Percentiles rank a stretch among this genome's conserved stretches.
Evolutionary conservation across 805 yeast genomes (phyloP).

Genomic region (Phaffomyces antillensis): DNA sequence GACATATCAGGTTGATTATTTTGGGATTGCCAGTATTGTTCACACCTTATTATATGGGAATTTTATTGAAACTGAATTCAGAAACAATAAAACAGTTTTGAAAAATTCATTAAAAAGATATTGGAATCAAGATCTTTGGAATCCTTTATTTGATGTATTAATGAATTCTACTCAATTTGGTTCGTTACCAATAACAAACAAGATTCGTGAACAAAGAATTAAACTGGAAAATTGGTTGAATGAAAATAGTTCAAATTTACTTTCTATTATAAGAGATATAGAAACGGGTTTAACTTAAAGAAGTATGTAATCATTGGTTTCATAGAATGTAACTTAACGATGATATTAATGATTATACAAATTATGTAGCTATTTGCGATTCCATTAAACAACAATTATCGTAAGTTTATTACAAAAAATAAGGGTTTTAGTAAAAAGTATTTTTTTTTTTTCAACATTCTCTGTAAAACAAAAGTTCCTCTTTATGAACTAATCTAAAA

Average conservation of each 20-base stretch:
- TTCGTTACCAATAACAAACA: slow-evolving; percentile 34
- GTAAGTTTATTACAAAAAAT: too few relatives aligned
- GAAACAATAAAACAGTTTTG: slow-evolving; percentile 29
- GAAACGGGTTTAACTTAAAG: slow-evolving; percentile 26
- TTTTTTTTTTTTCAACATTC: too few relatives aligned
- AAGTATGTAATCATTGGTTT: not conserved
- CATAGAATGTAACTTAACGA: too few relatives aligned
- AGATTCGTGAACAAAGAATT: slow-evolving; percentile 28
- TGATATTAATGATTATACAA: too few relatives aligned
- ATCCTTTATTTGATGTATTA: slow-evolving; percentile 50
- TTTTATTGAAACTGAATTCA: slow-evolving; percentile 40
- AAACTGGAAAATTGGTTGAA: slow-evolving; percentile 37
- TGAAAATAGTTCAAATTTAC: slow-evolving; percentile 17
- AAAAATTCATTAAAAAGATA: slow-evolving; percentile 52
- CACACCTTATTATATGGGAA: slow-evolving; percentile 70
- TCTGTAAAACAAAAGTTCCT: too few relatives aligned
- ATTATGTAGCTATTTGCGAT: too few relatives aligned
- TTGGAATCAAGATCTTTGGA: slow-evolving; percentile 74
- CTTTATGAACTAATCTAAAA: too few relatives aligned
- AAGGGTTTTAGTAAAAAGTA: too few relatives aligned
- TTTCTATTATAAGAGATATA: slow-evolving; percentile 28
- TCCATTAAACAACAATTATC: too few relatives aligned
- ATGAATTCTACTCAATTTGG: slow-evolving; percentile 46
- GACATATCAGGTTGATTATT: slow-evolving; percentile 78
- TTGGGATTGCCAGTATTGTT: slow-evolving; percentile 69